A percentile compares a stretch with the other conserved stretches of the same genome.
Evolutionary conservation across 73 alveolate genomes (phyloP).

Genomic region (Symbiodinium natans): DNA sequence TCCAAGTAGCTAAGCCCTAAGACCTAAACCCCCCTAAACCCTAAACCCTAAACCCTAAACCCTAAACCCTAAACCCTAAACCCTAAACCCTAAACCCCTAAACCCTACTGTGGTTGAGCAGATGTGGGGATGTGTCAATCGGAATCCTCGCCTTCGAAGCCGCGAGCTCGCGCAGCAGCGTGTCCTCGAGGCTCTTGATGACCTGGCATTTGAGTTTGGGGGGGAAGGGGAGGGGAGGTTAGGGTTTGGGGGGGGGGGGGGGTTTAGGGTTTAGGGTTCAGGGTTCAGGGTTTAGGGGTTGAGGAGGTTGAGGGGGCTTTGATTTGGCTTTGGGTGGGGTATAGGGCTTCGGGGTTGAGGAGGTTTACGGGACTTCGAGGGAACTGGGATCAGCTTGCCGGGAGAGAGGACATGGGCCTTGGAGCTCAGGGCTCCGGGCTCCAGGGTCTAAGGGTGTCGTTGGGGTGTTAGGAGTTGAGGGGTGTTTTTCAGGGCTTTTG

Average conservation of each 20-base stretch:
- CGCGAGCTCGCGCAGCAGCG: conserved; percentile 80
- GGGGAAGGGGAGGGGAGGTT: not conserved
- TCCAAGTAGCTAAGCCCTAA: no score
- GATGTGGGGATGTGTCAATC: no score
- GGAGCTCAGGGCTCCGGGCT: no score
- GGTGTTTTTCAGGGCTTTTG: no score
- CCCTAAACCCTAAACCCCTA: no score
- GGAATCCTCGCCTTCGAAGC: conserved; percentile 34
- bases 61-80: no score
- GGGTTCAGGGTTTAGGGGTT: not conserved
- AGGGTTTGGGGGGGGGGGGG: not conserved
- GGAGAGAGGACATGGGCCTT: no score
- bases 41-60: no score
- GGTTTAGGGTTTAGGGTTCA: not conserved
- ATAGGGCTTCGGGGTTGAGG: not conserved
- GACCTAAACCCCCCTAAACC: no score
- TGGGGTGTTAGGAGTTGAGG: no score
- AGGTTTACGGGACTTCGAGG: not conserved
- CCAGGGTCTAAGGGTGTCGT: no score
- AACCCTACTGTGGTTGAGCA: no score
- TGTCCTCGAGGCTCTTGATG: conserved; percentile 81
- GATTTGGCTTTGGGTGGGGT: not conserved
- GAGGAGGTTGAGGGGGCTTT: not conserved
- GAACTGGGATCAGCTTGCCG: not conserved
- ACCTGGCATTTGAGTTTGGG: conserved; percentile 47